Base-by-base conservation (phyloP, 106 monocot genomes). In the Triglochin maritima region DNA sequence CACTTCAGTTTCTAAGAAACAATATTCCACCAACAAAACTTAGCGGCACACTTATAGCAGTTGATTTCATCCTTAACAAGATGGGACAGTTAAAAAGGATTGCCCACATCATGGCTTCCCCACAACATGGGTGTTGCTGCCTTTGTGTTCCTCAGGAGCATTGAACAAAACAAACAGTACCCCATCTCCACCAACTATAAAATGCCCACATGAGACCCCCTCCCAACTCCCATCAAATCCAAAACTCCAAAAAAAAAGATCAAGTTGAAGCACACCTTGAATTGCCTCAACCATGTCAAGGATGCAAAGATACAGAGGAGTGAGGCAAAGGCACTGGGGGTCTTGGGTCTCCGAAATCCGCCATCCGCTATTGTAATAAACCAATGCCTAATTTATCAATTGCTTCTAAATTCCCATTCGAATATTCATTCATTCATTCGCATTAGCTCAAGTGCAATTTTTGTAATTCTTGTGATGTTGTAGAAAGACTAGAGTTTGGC, bases 401-500 rank as follows among this genome's bases (percentile, higher is more conserved):
- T 63, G 8, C 11, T 29, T 4, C 9, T 46, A 63, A 10, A 45
- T 41, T 4, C 9, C 4, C 46, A 64, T 1, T 29, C 29, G 29
- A 29, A 29, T 1, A 29, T 29, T 29, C 29, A 29, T 29, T 29
- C 29, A 29, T 29, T 29, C 29, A 29, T 29, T 29, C 29, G 29
- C 29, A 29, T 29, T 29, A 29, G 1, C 29, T 29, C 29, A 29
- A 3, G 47, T 47, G 11, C 45, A 47, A 42, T 12, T 10, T 47
- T 3, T 47, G 14, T 47, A 44, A 16, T 44, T 9, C 2, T 29
- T 7, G 42, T 50, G 4, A 6, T 17, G 5, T 4, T 81, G 78
- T 79, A 95, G 95, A 57, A 95, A 95, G 73, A 90, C 90, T 6
- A 90, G 90, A 71, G 87, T 95, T 16, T 95, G 95, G 95, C 64